Base-by-base conservation (phyloP, 257 asterid species). In the Osmanthus fragrans region DNA sequence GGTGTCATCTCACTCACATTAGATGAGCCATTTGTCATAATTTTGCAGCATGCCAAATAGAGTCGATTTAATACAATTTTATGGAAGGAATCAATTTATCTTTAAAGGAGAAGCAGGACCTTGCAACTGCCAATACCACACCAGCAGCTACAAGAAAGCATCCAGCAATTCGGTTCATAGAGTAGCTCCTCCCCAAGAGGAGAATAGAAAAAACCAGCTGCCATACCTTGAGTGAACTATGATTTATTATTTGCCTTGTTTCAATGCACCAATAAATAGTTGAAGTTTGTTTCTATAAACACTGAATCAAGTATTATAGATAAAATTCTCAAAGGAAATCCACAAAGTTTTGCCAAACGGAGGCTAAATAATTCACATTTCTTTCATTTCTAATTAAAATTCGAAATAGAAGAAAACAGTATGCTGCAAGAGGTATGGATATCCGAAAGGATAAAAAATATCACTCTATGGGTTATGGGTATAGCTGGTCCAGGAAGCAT, bases 401-500 rank as follows among this genome's bases (percentile, higher is more conserved):
- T 70, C 39, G 56, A 37, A 71, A 39, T 56, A 18, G 40, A 21
- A 25, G 32, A 45, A 45, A 3, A 36, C n/a, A 11, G 42, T 70
- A 13, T 11, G 45, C 5, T 19, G 16, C 19, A 34, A 45, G 1
- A 72, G 39, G 13, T 58, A 36, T 40, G 49, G 63, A 60, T 39
- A 60, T 37, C 25, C 58, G 65, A 40, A 33, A 40, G 47, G 27
- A 33, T 33, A 33, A 33, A 11, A 11, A 42, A 40, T 60, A 45
- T 49, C 21, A 5, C 3, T 29, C 39, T 18, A 71, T 40, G 12
- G 60, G 92, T 74, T 74, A 94, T 82, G 9, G 97, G 98, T 85
- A 94, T 92, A 71, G 98, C 92, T 74, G 98, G 98, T 80, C 98
- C 97, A 30, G 98, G 97, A 84, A 94, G 98, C 89, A 86, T 86